Conservation (phyloP, 371 early-diverging fungal species). For the Lichtheimia hyalospora region DNA sequence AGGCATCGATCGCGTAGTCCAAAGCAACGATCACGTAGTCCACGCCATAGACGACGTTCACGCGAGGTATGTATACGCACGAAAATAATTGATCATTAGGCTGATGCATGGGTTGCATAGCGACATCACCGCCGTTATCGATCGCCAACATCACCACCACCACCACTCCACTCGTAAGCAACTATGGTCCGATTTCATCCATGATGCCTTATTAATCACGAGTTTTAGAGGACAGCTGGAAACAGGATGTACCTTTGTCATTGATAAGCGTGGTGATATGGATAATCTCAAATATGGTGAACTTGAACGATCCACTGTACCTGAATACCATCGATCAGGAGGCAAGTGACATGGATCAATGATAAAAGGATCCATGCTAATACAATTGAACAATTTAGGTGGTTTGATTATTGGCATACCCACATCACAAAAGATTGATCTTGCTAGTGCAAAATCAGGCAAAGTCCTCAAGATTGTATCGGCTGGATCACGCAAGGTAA, state of each 20-base stretch:
- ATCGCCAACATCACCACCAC: constrained; percentile 11
- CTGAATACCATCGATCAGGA: constrained; percentile 39
- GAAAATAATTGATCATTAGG: background rate
- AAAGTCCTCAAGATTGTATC: constrained; percentile 13
- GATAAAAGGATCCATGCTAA: background rate
- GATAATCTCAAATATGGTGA: constrained; percentile 42
- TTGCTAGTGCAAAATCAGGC: constrained; percentile 23
- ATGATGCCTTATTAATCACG: background rate
- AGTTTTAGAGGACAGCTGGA: constrained; percentile 12
- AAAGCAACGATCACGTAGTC: background rate
- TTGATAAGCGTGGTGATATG: constrained; percentile 45
- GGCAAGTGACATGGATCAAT: constrained; percentile 21
- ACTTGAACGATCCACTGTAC: constrained; percentile 28
- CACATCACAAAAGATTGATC: constrained; percentile 22
- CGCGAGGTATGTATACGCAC: background rate
- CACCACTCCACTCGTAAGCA: constrained; percentile 1
- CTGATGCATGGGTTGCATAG: background rate
- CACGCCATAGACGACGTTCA: too few species aligned
- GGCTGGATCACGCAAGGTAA: constrained; percentile 2
- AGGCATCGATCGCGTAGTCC: constrained; percentile 1
- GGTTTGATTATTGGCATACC: constrained; percentile 42
- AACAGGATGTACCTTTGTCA: constrained; percentile 29
- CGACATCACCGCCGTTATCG: constrained; percentile 8
- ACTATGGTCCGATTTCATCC: background rate
- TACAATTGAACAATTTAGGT: constrained; percentile 11